Evolutionary conservation across 1,139 yeast genomes (phyloP).

Genomic region (Yamadazyma spencermartinsiae): DNA sequence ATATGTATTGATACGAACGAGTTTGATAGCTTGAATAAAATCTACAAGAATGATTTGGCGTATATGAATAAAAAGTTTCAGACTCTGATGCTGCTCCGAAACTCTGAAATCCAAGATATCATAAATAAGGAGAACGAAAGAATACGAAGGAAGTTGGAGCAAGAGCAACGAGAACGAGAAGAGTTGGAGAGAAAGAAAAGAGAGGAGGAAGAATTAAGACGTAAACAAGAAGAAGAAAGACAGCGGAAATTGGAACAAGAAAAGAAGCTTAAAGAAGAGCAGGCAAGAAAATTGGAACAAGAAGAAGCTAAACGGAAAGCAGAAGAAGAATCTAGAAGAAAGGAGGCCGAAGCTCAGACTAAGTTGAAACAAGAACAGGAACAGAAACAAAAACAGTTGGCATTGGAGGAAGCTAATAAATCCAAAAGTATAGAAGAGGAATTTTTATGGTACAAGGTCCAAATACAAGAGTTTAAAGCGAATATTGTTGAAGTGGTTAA

Average conservation of each 20-base stretch:
- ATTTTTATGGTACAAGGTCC: constrained; percentile 53
- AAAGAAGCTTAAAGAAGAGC: constrained; percentile 15
- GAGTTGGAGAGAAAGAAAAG: constrained; percentile 12
- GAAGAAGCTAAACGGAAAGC: constrained; percentile 12
- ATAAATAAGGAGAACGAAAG: constrained; percentile 21
- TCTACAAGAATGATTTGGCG: constrained; percentile 8
- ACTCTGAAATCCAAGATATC: constrained; percentile 18
- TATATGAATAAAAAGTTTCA: constrained; percentile 9
- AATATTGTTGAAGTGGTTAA: constrained; percentile 53
- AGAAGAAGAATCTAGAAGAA: constrained; percentile 16
- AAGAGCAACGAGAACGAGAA: constrained; percentile 15
- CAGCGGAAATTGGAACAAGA: constrained; percentile 9
- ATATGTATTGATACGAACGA: constrained; percentile 5
- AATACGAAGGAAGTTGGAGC: constrained; percentile 17
- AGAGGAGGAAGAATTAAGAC: constrained; percentile 16
- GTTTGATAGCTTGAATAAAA: constrained; percentile 5
- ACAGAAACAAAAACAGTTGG: constrained; percentile 6
- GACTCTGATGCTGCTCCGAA: constrained; percentile 16
- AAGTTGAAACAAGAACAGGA: constrained; percentile 10
- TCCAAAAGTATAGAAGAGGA: constrained; percentile 41
- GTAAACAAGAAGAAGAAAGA: constrained; percentile 14
- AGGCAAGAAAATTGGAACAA: constrained; percentile 14
- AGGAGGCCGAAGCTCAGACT: too few relatives aligned
- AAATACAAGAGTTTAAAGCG: constrained; percentile 59
- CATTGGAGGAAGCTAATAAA: constrained; percentile 29